These are phyloP conservation scores for Saccharum spontaneum DNA, from an alignment of 176 grass and related monocot species.

Conservation along the genomic window DNA sequence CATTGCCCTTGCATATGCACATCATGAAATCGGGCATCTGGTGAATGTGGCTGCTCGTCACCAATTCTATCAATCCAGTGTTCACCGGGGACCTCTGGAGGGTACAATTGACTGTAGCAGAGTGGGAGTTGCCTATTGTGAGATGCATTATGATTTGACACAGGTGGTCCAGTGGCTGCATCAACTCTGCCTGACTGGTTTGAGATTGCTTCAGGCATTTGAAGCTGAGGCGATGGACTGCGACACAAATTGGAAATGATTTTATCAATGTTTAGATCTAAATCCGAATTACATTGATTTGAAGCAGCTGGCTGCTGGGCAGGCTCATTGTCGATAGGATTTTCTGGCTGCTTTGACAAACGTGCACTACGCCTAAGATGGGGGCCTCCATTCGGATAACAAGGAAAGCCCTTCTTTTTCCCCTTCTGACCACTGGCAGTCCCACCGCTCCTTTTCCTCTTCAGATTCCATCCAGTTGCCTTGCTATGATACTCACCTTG, in stretches of 20 bases:
- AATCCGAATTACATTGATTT: conserved; percentile 4
- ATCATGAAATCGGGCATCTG: conserved; percentile 2
- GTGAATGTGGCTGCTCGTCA: conserved; percentile 20
- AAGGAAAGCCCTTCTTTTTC: conserved; percentile 1
- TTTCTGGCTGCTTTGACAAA: conserved; percentile 23
- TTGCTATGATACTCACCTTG: conserved; percentile 31
- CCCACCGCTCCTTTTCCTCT: conserved; percentile 25
- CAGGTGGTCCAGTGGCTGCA: background rate
- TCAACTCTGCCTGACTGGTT: conserved; percentile 9
- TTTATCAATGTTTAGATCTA: conserved; percentile 30
- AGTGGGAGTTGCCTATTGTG: conserved; percentile 1
- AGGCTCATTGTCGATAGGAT: conserved; percentile 23
- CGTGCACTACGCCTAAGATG: conserved; percentile 36
- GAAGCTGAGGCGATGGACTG: background rate
- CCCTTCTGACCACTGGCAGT: conserved; percentile 14
- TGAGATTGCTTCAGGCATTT: conserved; percentile 30
- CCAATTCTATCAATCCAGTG: conserved; percentile 18
- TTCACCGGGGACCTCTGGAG: conserved; percentile 9
- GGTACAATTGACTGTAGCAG: conserved; percentile 21
- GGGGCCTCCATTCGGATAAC: conserved; percentile 27
- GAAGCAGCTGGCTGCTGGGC: conserved; percentile 27
- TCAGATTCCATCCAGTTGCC: conserved; percentile 24
- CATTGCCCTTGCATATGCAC: conserved; percentile 1
- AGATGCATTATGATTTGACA: conserved; percentile 8
- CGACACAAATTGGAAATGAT: conserved; percentile 39